Evolutionary conservation across 2,329 filamentous ascomycete species (phyloP).

Genomic region (Knufia petricola): DNA sequence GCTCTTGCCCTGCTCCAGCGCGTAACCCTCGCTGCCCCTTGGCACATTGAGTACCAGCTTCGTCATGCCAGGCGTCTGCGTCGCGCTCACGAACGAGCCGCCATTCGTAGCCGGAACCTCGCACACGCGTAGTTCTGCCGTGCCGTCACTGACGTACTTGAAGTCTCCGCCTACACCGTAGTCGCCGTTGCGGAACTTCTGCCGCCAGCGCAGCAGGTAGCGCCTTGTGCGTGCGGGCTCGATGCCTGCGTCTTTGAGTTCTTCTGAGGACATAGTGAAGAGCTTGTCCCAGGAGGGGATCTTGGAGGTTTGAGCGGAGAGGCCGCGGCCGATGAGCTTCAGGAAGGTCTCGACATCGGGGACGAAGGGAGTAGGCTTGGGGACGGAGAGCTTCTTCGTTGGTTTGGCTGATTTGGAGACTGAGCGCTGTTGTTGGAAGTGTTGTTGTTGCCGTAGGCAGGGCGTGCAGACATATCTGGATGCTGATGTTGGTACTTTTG

Average conservation of each 20-base stretch:
- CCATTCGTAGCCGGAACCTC: conserved; percentile 41
- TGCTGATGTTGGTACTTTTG: conserved; percentile 8
- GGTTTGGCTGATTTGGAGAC: conserved; percentile 34
- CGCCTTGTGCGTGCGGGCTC: conserved; percentile 73
- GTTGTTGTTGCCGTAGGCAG: conserved; percentile 16
- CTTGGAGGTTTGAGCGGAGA: conserved; percentile 73
- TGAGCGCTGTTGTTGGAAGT: conserved; percentile 26
- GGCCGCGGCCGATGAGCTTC: conserved; percentile 77
- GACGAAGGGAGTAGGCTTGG: conserved; percentile 56
- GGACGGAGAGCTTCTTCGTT: conserved; percentile 40
- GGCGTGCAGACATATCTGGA: conserved; percentile 18
- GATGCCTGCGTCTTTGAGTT: conserved; percentile 74
- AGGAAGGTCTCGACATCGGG: conserved; percentile 62
- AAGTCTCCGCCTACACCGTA: conserved; percentile 79
- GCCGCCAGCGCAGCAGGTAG: conserved; percentile 80
- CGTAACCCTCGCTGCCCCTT: conserved; percentile 48
- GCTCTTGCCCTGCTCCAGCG: conserved; percentile 32
- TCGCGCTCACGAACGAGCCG: conserved; percentile 39
- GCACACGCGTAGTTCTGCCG: conserved; percentile 49
- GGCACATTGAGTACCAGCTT: conserved; percentile 53
- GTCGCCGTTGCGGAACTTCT: conserved; percentile 68
- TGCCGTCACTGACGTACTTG: conserved; percentile 56
- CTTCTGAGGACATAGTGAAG: conserved; percentile 66
- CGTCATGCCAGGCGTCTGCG: conserved; percentile 44
- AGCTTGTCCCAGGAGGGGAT: conserved; percentile 85